phyloP scores from a whole-genome alignment of 768 basidiomycete species.

The Lentinus tigrinus region DNA sequence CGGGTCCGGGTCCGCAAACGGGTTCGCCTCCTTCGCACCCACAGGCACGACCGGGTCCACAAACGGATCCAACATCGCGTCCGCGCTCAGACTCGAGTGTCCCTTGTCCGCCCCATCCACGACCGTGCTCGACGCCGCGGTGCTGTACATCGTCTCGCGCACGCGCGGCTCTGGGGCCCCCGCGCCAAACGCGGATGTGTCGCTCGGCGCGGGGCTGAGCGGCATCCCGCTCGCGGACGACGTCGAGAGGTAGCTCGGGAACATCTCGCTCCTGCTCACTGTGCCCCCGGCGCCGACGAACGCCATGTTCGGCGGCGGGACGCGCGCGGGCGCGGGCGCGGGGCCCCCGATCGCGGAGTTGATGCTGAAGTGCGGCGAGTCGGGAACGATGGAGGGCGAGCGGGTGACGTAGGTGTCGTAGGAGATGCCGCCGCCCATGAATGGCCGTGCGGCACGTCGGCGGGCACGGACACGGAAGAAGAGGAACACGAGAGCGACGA shows the following conservation, averaged over 20 bases:
- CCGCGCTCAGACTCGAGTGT: constrained; percentile 15
- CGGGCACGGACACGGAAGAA: constrained; percentile 12
- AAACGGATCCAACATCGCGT: constrained; percentile 6
- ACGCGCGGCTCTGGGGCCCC: neutral
- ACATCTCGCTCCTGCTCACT: constrained; percentile 1
- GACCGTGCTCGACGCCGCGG: constrained; percentile 7
- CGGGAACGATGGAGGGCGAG: constrained; percentile 11
- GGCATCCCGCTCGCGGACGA: constrained; percentile 12
- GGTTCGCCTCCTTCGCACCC: neutral
- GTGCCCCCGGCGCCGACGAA: neutral
- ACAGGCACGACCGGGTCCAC: neutral
- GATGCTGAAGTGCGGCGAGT: constrained; percentile 6
- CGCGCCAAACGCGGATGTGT: neutral
- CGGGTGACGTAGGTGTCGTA: constrained; percentile 2
- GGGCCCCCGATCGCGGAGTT: neutral
- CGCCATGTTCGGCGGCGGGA: constrained; percentile 1
- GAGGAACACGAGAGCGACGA: constrained; percentile 7
- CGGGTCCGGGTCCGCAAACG: constrained; percentile 14
- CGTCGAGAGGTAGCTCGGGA: constrained; percentile 16
- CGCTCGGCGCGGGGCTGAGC: constrained; percentile 9
- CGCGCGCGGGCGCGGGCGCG: neutral
- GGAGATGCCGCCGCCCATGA: constrained; percentile 8
- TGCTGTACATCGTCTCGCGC: constrained; percentile 15
- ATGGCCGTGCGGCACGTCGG: neutral
- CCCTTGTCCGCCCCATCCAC: neutral